These are phyloP conservation scores for Thermothielavioides terrestris DNA, from an alignment of 495 filamentous ascomycete species.

Conservation along the genomic window DNA sequence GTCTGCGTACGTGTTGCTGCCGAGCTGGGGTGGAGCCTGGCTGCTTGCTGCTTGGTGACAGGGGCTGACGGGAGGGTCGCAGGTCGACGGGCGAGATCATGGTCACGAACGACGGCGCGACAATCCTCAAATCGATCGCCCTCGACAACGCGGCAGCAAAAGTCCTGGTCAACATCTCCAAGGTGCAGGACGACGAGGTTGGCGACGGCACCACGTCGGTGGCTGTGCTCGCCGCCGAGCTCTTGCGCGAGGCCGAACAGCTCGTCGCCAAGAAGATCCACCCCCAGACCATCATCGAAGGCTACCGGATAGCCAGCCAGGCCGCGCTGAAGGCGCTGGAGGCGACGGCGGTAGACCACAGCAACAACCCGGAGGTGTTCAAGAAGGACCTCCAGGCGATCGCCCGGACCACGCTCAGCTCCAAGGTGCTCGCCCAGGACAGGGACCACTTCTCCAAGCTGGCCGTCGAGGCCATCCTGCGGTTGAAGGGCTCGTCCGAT, in stretches of 20 bases:
- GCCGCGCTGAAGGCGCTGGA: constrained; percentile 79
- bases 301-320: constrained; percentile 90
- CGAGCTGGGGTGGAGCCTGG: background rate
- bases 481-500: constrained; percentile 85
- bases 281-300: constrained; percentile 98
- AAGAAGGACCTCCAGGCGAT: constrained; percentile 83
- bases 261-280: constrained; percentile 96
- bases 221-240: constrained; percentile 86
- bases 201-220: constrained; percentile 86
- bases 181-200: constrained; percentile 98
- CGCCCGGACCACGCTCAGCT: constrained; percentile 93
- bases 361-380: constrained; percentile 71
- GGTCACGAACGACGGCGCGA: constrained; percentile 97
- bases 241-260: constrained; percentile 93
- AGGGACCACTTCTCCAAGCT: constrained; percentile 83
- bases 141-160: constrained; percentile 97
- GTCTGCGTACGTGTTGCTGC: constrained; percentile 61
- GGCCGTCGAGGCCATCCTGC: constrained; percentile 85
- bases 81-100: constrained; percentile 95
- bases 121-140: constrained; percentile 97
- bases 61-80: constrained; percentile 13
- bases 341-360: constrained; percentile 79
- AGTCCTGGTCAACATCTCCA: constrained; percentile 96
- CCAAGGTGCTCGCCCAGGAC: constrained; percentile 93
- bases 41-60: background rate